Base-by-base conservation (phyloP, 371 early-diverging fungal genomes). In the Mucor racemosus region DNA sequence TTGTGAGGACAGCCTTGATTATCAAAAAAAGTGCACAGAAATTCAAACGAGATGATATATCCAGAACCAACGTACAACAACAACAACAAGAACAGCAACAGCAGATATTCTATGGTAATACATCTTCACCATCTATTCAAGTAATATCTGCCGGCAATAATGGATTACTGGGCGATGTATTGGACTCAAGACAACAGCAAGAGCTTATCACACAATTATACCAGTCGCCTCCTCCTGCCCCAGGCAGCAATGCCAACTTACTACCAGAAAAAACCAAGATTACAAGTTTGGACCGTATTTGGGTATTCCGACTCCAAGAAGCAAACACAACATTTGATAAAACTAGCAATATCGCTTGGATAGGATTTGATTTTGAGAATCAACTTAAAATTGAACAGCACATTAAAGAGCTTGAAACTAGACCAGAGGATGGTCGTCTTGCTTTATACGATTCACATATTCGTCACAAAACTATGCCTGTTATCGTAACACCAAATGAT, bases 381-480 rank as follows among this genome's bases (percentile, higher is more conserved):
- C 79, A 78, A 56, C 39, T 58, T 21, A 21, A 42, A 15, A 64
- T 78, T 14, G 69, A 62, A 31, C 42, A 67, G 0, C 56, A 69
- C 17, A 41, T 64, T 10, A 34, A 40, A 34, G 36, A 64, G 7
- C 33, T 57, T 7, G 35, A 31, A n/a, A 46, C 7, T 1, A 35
- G 41, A 14, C 58, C 68, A 13, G 68, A 74, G 13, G 73, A 70
- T 34, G 67, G 42, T 13, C 65, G 71, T 8, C 42, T 78, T 19
- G 72, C 69, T 5, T 41, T 78, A 2, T 69, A 69, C 50, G 79
- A 78, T 68, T 74, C 76, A 0, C 79, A 78, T 65, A 68, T 78
- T 38, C 66, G 72, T 13, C 63, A 72, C 33, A 74, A 69, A 7
- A 59, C 42, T n/a, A 62, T 75, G 35, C 76, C 79, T 8, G 69